phyloP scores from a whole-genome alignment of 352 stramenopile species.

The Phytopythium aichiense region DNA sequence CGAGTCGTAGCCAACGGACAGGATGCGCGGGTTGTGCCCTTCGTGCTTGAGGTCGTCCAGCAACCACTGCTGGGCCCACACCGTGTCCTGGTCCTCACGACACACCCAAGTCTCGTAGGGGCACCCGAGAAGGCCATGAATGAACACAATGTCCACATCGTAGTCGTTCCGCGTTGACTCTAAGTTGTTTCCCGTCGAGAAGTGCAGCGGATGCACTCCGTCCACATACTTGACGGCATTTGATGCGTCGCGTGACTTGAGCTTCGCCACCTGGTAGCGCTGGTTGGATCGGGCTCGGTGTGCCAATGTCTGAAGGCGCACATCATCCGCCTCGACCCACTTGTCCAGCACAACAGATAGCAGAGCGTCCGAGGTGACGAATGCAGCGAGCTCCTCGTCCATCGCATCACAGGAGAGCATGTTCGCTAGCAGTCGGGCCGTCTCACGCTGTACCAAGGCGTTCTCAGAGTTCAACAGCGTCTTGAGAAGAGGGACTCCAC shows the following conservation, averaged over 20 bases:
- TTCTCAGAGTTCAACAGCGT: conserved; percentile 40
- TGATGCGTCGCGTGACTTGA: conserved; percentile 1
- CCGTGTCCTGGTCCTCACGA: conserved; percentile 46
- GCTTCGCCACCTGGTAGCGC: conserved; percentile 35
- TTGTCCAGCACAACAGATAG: conserved; percentile 32
- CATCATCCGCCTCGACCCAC: conserved; percentile 43
- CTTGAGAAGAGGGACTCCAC: conserved; percentile 54
- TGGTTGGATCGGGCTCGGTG: conserved; percentile 56
- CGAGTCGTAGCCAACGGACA: conserved; percentile 82
- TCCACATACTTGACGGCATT: conserved; percentile 59
- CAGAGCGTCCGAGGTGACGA: conserved; percentile 33
- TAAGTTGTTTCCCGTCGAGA: conserved; percentile 23
- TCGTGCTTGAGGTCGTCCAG: conserved; percentile 53
- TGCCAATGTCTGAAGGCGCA: conserved; percentile 43
- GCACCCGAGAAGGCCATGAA: conserved; percentile 75
- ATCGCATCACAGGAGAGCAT: conserved; percentile 55
- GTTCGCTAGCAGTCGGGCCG: conserved; percentile 59
- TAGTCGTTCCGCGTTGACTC: conserved; percentile 25
- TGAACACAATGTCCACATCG: conserved; percentile 78
- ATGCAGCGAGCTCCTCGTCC: conserved; percentile 24
- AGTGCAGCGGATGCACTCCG: conserved; percentile 64
- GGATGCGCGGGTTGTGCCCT: conserved; percentile 53
- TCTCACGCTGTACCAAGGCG: conserved; percentile 47
- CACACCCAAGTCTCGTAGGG: conserved; percentile 80
- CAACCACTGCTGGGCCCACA: conserved; percentile 72